A percentile compares a stretch with the other conserved stretches of the same genome.
These are phyloP conservation scores for Xylariaceae sp. DNA, from an alignment of 2,329 filamentous ascomycete species.

Conservation along the genomic window DNA sequence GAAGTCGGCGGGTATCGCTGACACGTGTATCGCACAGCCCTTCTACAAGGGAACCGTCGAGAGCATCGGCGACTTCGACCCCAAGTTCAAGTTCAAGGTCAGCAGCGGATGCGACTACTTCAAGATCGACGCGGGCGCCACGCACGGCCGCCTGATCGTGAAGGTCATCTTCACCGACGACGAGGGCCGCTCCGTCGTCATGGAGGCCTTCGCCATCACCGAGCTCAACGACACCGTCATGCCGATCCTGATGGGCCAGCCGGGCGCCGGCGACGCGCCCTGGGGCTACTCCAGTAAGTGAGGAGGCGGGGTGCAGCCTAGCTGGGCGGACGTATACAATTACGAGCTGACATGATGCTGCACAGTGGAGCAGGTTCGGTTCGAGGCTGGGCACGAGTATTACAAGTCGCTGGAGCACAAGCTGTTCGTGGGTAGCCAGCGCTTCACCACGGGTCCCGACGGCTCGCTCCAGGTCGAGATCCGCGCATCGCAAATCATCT, in stretches of 20 bases:
- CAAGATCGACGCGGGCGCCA: slow-evolving; percentile 6
- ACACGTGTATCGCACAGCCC: slow-evolving; percentile 1
- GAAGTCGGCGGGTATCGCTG: too few species aligned
- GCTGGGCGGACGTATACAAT: too few species aligned
- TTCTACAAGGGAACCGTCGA: slow-evolving; percentile 2
- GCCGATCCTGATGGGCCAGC: slow-evolving; percentile 1
- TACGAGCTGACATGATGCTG: too few species aligned
- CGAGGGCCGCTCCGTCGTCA: slow-evolving; percentile 5
- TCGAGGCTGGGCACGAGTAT: slow-evolving; percentile 4
- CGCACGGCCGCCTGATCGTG: slow-evolving; percentile 4
- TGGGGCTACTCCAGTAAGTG: too few species aligned
- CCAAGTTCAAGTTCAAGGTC: slow-evolving; percentile 8
- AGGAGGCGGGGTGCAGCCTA: too few species aligned
- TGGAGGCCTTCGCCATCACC: slow-evolving; percentile 1
- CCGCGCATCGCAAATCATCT: slow-evolving; percentile 1
- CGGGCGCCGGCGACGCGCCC: slow-evolving; percentile 1
- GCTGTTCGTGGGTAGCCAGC: slow-evolving; percentile 3
- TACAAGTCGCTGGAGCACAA: slow-evolving; percentile 9
- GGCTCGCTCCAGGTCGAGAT: slow-evolving; percentile 1
- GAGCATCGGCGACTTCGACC: slow-evolving; percentile 10
- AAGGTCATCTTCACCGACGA: slow-evolving; percentile 5
- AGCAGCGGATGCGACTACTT: slow-evolving; percentile 8
- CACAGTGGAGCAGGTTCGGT: slow-evolving; percentile 2
- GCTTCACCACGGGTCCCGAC: slow-evolving; percentile 1
- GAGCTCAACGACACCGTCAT: slow-evolving; percentile 1